Evolutionary conservation across 345 rosid genomes (phyloP).

Genomic region (Hibiscus tridactylites): DNA sequence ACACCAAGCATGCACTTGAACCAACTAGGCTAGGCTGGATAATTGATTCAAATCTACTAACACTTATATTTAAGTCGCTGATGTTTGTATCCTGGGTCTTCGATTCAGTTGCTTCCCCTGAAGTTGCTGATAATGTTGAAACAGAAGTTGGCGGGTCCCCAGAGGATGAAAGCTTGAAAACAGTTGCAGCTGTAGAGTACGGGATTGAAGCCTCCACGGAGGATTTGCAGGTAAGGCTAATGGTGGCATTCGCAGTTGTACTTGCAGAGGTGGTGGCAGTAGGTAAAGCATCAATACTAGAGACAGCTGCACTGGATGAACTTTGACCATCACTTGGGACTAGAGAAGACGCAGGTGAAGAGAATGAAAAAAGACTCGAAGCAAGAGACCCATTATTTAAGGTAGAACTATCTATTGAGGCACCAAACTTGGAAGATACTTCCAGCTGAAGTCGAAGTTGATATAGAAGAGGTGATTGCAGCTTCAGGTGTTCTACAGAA

Average conservation of each 20-base stretch:
- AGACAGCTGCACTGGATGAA: conserved; percentile 10
- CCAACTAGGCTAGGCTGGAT: too few relatives aligned
- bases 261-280: conserved; percentile 16
- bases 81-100: too few relatives aligned
- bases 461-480: conserved; percentile 23
- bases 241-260: not conserved
- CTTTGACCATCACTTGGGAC: conserved; percentile 30
- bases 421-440: conserved; percentile 36
- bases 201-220: conserved; percentile 27
- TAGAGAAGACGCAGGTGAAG: conserved; percentile 20
- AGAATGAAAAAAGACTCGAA: conserved; percentile 21
- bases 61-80: too few relatives aligned
- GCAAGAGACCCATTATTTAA: conserved; percentile 35
- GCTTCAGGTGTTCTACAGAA: conserved; percentile 17
- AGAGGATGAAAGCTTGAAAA: conserved; percentile 42
- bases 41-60: too few relatives aligned
- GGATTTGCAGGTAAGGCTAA: conserved; percentile 9
- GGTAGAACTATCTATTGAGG: conserved; percentile 21
- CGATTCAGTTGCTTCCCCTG: conserved; percentile 26
- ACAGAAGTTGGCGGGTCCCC: conserved; percentile 25
- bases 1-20: too few relatives aligned
- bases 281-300: conserved; percentile 6
- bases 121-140: conserved; percentile 22
- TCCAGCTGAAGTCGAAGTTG: conserved; percentile 31
- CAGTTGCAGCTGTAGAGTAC: conserved; percentile 6